Base-by-base conservation (phyloP, 2,329 filamentous ascomycete genomes). In the Zalaria obscura region DNA sequence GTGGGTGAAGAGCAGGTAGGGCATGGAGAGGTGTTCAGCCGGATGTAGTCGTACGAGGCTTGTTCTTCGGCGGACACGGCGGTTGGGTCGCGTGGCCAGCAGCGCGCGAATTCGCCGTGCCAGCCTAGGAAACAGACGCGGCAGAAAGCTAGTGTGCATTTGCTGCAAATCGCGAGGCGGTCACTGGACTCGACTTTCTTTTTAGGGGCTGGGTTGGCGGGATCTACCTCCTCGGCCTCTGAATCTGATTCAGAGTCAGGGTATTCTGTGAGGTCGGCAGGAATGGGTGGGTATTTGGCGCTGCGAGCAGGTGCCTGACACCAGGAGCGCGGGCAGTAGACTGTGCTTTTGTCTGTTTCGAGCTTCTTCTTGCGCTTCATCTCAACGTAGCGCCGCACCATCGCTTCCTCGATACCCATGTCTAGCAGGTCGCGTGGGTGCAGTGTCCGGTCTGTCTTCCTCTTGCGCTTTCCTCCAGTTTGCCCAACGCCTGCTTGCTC, bases 301-400 rank as follows among this genome's bases (percentile, higher is more conserved):
- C 76, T 78, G 4, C 64, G 75, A 26, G 88, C 88, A 3, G 88
- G 84, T 4, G 86, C 88, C 59, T 91, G 84, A 58, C 91, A 98
- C 85, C 88, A 95, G 42, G 78, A 72, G 5, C 91, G 76, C 0
- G 91, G 91, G 54, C 91, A 98, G 59, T 93, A 96, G 29, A 95
- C 74, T 0, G 88, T 95, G 44, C 79, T 81, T 55, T 88, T 93
- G 61, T 96, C 88, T 0, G 85, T 80, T 60, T 96, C 91, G 3
- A 96, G 75, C 57, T 86, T 83, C 49, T 83, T 84, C 65, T 96
- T 96, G 55, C 93, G 84, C 64, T 91, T 95, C 46, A 96, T 71
- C 32, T 78, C 78, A 4, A 93, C 83, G 57, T 93, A 98, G 42
- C 91, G 80, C 54, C 84, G 80, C 2, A 95, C 86, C 29, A 72